Percentiles rank a stretch among this genome's conserved stretches.
Conservation (phyloP, 805 yeast genomes). For the Suhomyces sp. region DNA sequence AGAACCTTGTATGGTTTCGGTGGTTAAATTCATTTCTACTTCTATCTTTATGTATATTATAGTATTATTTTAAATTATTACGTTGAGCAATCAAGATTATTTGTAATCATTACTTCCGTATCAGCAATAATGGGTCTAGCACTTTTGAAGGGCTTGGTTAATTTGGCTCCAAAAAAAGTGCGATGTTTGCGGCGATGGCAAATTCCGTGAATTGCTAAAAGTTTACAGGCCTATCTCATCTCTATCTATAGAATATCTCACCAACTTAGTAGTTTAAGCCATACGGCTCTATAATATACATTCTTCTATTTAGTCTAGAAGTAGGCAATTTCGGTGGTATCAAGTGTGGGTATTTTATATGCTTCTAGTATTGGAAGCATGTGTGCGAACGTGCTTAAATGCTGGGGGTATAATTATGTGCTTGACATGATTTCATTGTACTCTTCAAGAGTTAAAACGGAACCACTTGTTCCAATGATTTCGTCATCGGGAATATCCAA, state of each 20-base stretch:
- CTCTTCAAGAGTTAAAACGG: slow-evolving; percentile 10
- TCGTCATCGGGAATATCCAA: slow-evolving; percentile 15
- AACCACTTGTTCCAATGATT: slow-evolving; percentile 12
- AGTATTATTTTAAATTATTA: slow-evolving; percentile 7
- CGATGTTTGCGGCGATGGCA: background rate
- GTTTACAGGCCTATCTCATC: background rate
- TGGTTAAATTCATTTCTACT: slow-evolving; percentile 57
- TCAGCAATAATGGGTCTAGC: background rate
- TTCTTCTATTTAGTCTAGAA: background rate
- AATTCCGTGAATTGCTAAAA: background rate
- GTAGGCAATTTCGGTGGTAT: background rate
- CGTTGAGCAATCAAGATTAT: background rate
- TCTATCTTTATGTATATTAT: slow-evolving; percentile 9
- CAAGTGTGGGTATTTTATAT: background rate
- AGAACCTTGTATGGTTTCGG: slow-evolving; percentile 99
- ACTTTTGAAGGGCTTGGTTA: background rate
- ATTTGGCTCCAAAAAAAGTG: background rate
- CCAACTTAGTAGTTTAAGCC: background rate
- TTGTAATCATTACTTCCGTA: background rate
- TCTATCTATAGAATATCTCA: background rate
- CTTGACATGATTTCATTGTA: slow-evolving; percentile 3
- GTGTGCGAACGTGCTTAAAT: background rate
- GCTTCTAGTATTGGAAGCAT: background rate
- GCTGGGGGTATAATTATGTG: background rate
- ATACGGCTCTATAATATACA: background rate